Conservation (phyloP, 2,329 filamentous ascomycete genomes). For the Pseudogymnoascus sp. region DNA sequence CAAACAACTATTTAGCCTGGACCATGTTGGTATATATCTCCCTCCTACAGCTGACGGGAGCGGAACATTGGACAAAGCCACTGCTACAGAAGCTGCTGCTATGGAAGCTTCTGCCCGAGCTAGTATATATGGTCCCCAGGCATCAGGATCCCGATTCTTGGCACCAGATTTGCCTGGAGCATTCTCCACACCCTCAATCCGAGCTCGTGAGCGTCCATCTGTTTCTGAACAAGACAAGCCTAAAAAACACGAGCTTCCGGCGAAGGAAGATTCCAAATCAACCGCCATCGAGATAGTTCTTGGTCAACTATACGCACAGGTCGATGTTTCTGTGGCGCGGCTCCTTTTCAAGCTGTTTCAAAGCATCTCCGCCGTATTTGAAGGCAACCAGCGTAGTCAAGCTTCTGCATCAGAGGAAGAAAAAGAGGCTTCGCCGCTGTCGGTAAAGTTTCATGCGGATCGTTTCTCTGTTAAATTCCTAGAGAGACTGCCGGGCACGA, state of each 20-base stretch:
- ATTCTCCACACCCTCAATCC: constrained; percentile 41
- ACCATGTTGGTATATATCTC: constrained; percentile 29
- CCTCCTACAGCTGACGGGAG: constrained; percentile 15
- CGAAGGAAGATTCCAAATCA: constrained; percentile 13
- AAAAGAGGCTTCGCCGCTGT: constrained; percentile 7
- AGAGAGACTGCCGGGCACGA: constrained; percentile 24
- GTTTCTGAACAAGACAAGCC: constrained; percentile 13
- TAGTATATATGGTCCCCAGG: constrained; percentile 9
- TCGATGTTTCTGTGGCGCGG: constrained; percentile 28
- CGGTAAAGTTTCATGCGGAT: constrained; percentile 20
- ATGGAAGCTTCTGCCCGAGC: background rate
- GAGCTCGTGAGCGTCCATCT: constrained; percentile 13
- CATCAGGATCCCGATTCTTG: constrained; percentile 24
- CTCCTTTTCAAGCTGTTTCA: constrained; percentile 24
- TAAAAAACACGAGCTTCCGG: constrained; percentile 5
- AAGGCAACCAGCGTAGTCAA: background rate
- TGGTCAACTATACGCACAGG: constrained; percentile 22
- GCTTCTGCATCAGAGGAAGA: background rate
- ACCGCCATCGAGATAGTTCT: constrained; percentile 23
- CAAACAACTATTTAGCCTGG: constrained; percentile 29
- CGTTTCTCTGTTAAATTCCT: constrained; percentile 26
- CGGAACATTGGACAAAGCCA: constrained; percentile 10
- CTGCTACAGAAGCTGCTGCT: background rate
- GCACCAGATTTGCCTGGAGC: constrained; percentile 51
- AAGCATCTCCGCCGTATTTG: constrained; percentile 15